phyloP scores from a whole-genome alignment of 2,329 filamentous ascomycete genomes.

The Botrytis galanthina region DNA sequence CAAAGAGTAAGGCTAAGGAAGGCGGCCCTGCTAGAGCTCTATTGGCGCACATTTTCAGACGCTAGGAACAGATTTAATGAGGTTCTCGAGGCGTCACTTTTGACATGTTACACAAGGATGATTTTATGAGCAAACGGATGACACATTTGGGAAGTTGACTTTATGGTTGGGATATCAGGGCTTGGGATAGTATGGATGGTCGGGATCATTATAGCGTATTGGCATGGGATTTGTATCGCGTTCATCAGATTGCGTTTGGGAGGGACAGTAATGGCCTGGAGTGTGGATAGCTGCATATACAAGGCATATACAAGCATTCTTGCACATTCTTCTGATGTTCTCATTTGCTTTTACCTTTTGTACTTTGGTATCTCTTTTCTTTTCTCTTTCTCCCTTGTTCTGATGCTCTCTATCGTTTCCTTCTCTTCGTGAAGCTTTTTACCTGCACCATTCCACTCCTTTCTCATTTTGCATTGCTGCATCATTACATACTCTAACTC shows the following conservation, averaged over 20 bases:
- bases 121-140: neutral
- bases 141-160: neutral
- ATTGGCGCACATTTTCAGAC: conserved; percentile 39
- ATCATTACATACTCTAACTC: neutral
- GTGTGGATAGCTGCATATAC: neutral
- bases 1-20: conserved; percentile 45
- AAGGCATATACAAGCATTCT: neutral
- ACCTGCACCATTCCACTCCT: neutral
- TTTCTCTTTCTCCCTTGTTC: neutral
- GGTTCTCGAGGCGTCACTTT: neutral
- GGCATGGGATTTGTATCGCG: neutral
- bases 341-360: neutral
- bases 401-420: neutral
- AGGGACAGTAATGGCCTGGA: neutral
- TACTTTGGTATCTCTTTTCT: neutral
- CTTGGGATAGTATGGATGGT: neutral
- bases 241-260: neutral
- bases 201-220: neutral
- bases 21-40: conserved; percentile 44
- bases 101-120: neutral
- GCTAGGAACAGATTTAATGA: neutral
- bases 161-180: neutral
- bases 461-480: neutral
- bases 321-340: neutral
- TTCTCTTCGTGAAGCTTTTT: neutral